Percentiles rank a stretch among this genome's conserved stretches.
Conservation (phyloP, 2,329 filamentous ascomycete species). For the Botrytis medusae region DNA sequence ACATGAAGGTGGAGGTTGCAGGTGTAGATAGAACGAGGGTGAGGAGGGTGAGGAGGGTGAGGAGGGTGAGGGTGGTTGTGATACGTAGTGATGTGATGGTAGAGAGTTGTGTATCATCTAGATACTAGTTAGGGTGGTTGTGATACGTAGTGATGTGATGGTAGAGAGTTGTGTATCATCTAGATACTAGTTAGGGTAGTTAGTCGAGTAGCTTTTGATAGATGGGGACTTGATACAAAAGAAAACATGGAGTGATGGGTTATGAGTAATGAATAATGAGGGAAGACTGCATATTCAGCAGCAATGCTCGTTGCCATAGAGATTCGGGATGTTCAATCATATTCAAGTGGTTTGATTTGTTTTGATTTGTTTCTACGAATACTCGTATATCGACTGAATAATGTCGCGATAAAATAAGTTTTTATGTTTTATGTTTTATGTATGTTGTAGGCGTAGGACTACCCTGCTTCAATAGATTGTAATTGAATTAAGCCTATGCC, state of each 20-base stretch:
- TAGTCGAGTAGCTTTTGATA: background rate
- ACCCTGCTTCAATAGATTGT: background rate
- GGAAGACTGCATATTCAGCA: background rate
- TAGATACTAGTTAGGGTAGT: too few species aligned
- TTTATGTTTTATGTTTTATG: background rate
- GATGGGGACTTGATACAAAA: background rate
- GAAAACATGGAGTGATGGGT: background rate
- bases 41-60: too few species aligned
- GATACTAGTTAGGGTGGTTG: too few species aligned
- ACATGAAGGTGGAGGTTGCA: background rate
- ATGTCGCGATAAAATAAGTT: background rate
- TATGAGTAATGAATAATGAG: background rate
- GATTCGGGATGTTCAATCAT: background rate
- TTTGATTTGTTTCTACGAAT: background rate
- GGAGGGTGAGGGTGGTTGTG: too few species aligned
- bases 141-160: background rate
- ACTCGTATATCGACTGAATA: background rate
- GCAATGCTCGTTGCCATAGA: background rate
- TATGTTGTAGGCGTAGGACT: background rate
- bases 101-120: background rate
- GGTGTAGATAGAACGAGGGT: too few species aligned
- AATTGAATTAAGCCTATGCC: background rate
- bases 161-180: background rate
- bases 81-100: background rate
- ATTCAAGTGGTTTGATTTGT: background rate